phyloP scores from a whole-genome alignment of 768 basidiomycete species.

The Suillus variegatus region DNA sequence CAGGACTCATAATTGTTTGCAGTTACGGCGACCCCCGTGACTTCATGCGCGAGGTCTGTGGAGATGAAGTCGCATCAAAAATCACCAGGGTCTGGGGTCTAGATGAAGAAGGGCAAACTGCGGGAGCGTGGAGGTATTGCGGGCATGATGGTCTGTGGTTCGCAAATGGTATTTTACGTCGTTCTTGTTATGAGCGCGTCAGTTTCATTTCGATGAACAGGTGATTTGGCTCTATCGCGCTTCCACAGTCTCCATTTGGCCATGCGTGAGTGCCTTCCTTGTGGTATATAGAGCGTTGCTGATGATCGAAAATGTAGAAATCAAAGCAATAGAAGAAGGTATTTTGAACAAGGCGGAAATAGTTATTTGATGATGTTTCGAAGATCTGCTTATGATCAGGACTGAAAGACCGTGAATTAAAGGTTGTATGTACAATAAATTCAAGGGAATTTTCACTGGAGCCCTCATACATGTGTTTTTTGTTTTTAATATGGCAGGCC shows the following conservation, averaged over 20 bases:
- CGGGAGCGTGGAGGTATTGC: constrained; percentile 36
- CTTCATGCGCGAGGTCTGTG: constrained; percentile 45
- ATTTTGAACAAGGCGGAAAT: constrained; percentile 15
- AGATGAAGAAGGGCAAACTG: constrained; percentile 61
- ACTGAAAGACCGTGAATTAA: background rate
- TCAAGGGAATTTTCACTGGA: background rate
- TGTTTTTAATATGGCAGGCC: background rate
- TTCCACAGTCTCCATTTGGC: constrained; percentile 33
- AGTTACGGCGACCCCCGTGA: constrained; percentile 51
- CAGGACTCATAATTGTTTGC: background rate
- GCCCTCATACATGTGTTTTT: background rate
- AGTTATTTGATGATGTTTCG: background rate
- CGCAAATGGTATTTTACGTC: constrained; percentile 18
- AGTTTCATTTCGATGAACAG: constrained; percentile 12
- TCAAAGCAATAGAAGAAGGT: constrained; percentile 31
- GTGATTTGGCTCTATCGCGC: constrained; percentile 25
- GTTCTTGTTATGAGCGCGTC: background rate
- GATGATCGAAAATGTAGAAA: constrained; percentile 19
- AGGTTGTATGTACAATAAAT: background rate
- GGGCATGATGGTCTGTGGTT: constrained; percentile 40
- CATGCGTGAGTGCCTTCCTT: constrained; percentile 27
- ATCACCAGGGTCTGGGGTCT: constrained; percentile 61
- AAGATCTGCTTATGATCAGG: background rate
- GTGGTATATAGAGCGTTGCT: background rate
- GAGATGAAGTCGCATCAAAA: constrained; percentile 43